Evolutionary conservation across 2,329 filamentous ascomycete species (phyloP).

Genomic region (Aspergillus thermomutatus): DNA sequence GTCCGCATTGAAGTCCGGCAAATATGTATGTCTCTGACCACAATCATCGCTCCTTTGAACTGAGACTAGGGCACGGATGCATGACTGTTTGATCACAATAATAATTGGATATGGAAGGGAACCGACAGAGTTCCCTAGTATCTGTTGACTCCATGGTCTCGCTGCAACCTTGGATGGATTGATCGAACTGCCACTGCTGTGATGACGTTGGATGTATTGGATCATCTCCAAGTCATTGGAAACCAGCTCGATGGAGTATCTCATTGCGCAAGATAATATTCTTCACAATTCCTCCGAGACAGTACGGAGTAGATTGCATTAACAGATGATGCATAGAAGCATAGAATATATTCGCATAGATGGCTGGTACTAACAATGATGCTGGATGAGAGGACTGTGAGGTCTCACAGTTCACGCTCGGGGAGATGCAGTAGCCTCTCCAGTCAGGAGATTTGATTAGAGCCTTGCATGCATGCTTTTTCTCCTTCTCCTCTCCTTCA

Average conservation of each 20-base stretch:
- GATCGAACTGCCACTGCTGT: too few species aligned
- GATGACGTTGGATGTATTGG: background rate
- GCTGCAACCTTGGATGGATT: too few species aligned
- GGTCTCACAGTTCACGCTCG: background rate
- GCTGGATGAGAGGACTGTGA: slow-evolving; percentile 1
- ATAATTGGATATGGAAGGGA: background rate
- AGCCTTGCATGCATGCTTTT: background rate
- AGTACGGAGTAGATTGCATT: background rate
- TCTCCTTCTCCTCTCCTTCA: background rate
- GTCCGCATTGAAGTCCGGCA: background rate
- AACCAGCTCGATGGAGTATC: background rate
- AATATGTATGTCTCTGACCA: background rate
- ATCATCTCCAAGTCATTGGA: background rate
- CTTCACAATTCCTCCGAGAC: background rate
- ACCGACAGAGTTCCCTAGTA: background rate
- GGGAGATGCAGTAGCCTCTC: background rate
- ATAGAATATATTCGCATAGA: too few species aligned
- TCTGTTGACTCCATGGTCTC: background rate
- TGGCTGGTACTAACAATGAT: background rate
- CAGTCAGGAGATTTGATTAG: background rate
- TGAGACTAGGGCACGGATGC: background rate
- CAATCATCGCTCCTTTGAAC: background rate
- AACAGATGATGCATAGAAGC: background rate
- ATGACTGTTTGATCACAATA: background rate
- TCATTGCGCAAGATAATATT: background rate